Base-by-base conservation (phyloP, 495 filamentous ascomycete genomes). In the Xylaria telfairii region DNA sequence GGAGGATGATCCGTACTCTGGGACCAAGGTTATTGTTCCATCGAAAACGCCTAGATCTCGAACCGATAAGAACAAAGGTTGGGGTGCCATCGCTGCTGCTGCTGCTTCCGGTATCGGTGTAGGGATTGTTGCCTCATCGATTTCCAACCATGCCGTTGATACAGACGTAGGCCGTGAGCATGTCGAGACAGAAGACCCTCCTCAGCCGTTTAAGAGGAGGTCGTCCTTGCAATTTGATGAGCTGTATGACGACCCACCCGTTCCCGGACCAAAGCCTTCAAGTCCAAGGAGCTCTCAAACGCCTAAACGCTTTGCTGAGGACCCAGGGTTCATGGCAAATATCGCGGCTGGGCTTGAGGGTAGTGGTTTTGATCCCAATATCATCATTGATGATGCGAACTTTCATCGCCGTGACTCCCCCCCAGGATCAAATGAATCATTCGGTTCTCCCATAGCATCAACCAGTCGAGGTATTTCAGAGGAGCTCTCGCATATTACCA, bases 341-440 rank as follows among this genome's bases (percentile, higher is more conserved):
- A 75, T 93, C n/a, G 91, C 91, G 73, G 92, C 91, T 44, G 90
- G 88, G 7, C 84, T 92, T 24, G 77, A 90, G 77, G 87, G 87
- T 6, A 85, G 88, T 63, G 91, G 91, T 0, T 93, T 93, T 69
- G 88, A 93, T 76, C 88, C 91, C 26, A 86, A 91, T 32, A 87
- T 93, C 68, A 87, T 93, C 17, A 88, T 91, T 28, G 82, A 92
- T 64, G 85, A 93, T 72, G 86, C 88, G 0, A 81, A 75, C 2
- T 93, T 88, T 67, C 88, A 88, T 56, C 84, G 83, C 28, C 87
- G 90, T 24, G 86, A 88, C 51, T 92, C 91, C 0, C 90, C 90
- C 3, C 90, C 90, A 7, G 84, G 86, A 9, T 87, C 90, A 1
- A 87, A 88, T 60, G 85, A 87, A 4, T 83, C 84, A 4, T 84